A percentile compares a stretch with the other conserved stretches of the same genome.
These are phyloP conservation scores for Vigna nakashimae DNA, from an alignment of 306 rosid genomes.

Conservation along the genomic window DNA sequence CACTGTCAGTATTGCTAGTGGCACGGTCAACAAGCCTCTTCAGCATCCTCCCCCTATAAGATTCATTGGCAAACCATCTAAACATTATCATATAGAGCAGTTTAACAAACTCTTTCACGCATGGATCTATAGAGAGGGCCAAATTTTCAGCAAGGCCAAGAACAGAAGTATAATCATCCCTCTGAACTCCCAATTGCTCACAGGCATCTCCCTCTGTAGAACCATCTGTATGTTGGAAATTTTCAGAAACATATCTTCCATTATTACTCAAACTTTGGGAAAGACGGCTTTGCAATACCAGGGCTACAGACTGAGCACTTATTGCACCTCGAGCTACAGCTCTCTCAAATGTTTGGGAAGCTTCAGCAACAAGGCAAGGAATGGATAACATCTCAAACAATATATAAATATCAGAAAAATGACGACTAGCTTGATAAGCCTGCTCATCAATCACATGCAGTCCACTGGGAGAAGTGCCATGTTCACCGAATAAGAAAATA, in stretches of 20 bases:
- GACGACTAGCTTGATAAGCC: slow-evolving; percentile 62
- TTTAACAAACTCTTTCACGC: slow-evolving; percentile 88
- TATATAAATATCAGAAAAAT: slow-evolving; percentile 88
- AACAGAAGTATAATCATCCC: slow-evolving; percentile 86
- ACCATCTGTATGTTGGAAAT: slow-evolving; percentile 67
- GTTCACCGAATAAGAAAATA: slow-evolving; percentile 81
- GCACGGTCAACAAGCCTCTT: slow-evolving; percentile 92
- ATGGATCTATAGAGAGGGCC: slow-evolving; percentile 82
- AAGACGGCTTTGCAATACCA: slow-evolving; percentile 90
- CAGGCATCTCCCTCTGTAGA: slow-evolving; percentile 65
- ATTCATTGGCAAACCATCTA: slow-evolving; percentile 91
- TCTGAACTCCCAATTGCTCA: slow-evolving; percentile 79
- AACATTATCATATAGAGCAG: slow-evolving; percentile 81
- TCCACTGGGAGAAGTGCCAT: slow-evolving; percentile 62
- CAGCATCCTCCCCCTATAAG: slow-evolving; percentile 79
- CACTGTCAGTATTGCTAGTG: slow-evolving; percentile 71
- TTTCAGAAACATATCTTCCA: slow-evolving; percentile 61
- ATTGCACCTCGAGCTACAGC: slow-evolving; percentile 93
- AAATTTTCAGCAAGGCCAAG: slow-evolving; percentile 97
- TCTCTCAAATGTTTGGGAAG: slow-evolving; percentile 96
- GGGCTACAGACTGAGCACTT: slow-evolving; percentile 82
- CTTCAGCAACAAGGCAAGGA: slow-evolving; percentile 96
- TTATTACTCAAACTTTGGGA: slow-evolving; percentile 70
- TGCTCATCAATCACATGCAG: slow-evolving; percentile 77
- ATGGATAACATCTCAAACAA: slow-evolving; percentile 93